A percentile compares a stretch with the other conserved stretches of the same genome.
Evolutionary conservation across 768 basidiomycete genomes (phyloP).

Genomic region (Amanita muscaria): DNA sequence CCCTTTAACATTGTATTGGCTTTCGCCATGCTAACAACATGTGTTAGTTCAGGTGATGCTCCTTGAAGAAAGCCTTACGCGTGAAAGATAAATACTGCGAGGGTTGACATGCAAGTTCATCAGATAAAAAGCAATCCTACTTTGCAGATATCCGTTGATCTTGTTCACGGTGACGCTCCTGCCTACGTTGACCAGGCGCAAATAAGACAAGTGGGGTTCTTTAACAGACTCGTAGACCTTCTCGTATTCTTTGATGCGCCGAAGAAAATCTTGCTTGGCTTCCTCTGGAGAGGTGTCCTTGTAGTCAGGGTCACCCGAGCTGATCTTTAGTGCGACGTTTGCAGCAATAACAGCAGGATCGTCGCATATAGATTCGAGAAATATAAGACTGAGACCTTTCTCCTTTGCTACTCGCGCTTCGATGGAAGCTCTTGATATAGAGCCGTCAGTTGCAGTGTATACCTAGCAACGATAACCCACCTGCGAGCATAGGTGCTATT

Average conservation of each 20-base stretch:
- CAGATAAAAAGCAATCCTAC: constrained; percentile 95
- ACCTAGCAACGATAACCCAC: constrained; percentile 22
- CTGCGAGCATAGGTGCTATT: constrained; percentile 79
- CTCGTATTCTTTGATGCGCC: constrained; percentile 90
- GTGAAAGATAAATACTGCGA: constrained; percentile 89
- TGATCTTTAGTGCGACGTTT: constrained; percentile 93
- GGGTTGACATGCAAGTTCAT: constrained; percentile 99
- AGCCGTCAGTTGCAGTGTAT: not conserved
- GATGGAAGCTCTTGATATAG: constrained; percentile 59
- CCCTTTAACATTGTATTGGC: constrained; percentile 91
- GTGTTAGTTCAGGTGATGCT: constrained; percentile 6
- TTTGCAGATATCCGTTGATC: constrained; percentile 93
- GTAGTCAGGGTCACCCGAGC: constrained; percentile 97
- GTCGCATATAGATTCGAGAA: constrained; percentile 91
- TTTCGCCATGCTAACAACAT: constrained; percentile 97
- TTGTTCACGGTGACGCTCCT: constrained; percentile 76
- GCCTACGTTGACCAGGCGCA: constrained; percentile 91
- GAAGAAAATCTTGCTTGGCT: constrained; percentile 84
- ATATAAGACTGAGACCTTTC: constrained; percentile 81
- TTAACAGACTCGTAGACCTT: constrained; percentile 92
- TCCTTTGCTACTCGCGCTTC: constrained; percentile 78
- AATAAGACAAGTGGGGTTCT: constrained; percentile 83
- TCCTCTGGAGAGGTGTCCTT: constrained; percentile 77
- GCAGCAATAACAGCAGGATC: constrained; percentile 92
- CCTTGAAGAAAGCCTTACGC: constrained; percentile 39